A percentile compares a stretch with the other conserved stretches of the same genome.
phyloP scores from a whole-genome alignment of 2,329 filamentous ascomycete species.

The Dothideomycetes sp. region DNA sequence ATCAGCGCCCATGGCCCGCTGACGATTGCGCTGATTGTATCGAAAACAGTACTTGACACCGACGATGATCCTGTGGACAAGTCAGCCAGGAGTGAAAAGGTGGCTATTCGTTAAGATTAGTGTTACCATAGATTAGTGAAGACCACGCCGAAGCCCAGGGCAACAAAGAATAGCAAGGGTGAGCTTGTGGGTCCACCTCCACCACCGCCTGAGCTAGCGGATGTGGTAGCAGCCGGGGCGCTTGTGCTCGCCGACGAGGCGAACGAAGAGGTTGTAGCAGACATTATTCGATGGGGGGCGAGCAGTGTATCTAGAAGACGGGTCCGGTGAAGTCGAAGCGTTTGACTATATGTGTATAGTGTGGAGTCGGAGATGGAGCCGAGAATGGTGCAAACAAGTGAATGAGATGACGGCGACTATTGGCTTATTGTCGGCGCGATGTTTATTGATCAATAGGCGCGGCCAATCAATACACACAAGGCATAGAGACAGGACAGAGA shows the following conservation, averaged over 20 bases:
- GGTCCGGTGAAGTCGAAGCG: too few relatives aligned
- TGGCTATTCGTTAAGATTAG: not conserved
- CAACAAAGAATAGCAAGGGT: slow-evolving; percentile 82
- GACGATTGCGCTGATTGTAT: slow-evolving; percentile 89
- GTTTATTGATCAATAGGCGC: too few relatives aligned
- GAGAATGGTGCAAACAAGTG: too few relatives aligned
- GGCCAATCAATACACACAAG: too few relatives aligned
- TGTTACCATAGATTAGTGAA: slow-evolving; percentile 96
- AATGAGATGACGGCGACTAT: too few relatives aligned
- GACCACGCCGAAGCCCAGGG: slow-evolving; percentile 91
- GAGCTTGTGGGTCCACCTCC: slow-evolving; percentile 50
- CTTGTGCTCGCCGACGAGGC: slow-evolving; percentile 13
- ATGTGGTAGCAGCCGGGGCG: slow-evolving; percentile 14
- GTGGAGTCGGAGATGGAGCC: too few relatives aligned
- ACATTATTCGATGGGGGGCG: slow-evolving; percentile 1
- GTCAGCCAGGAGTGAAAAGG: slow-evolving; percentile 1
- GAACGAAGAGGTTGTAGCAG: slow-evolving; percentile 7
- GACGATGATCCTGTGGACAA: slow-evolving; percentile 76
- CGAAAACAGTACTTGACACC: slow-evolving; percentile 99
- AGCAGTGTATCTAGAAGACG: too few relatives aligned
- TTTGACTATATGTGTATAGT: too few relatives aligned
- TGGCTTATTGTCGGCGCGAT: too few relatives aligned
- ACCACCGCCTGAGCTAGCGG: too few relatives aligned
- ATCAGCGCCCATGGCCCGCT: slow-evolving; percentile 65
- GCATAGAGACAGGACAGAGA: too few relatives aligned